A percentile compares a stretch with the other conserved stretches of the same genome.
Evolutionary conservation across 2,329 filamentous ascomycete species (phyloP).

Genomic region (Botrytis elliptica): DNA sequence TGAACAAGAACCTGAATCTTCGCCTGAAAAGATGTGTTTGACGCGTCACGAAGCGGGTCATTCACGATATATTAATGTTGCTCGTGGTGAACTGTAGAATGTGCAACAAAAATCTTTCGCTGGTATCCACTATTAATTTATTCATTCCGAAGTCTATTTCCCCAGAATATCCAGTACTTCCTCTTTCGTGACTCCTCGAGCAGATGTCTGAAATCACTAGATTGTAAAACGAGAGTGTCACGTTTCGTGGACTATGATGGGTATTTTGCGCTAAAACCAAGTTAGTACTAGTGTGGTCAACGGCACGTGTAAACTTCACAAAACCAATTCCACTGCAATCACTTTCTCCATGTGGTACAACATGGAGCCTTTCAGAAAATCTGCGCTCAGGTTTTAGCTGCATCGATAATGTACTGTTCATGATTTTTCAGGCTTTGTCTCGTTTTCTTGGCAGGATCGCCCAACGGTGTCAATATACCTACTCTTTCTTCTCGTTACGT

Average conservation of each 20-base stretch:
- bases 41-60: neutral
- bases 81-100: neutral
- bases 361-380: no score
- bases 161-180: neutral
- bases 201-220: neutral
- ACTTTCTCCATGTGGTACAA: neutral
- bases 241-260: neutral
- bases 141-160: neutral
- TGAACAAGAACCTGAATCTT: no score
- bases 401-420: neutral
- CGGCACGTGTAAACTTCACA: neutral
- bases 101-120: neutral
- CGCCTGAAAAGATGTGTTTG: neutral
- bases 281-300: neutral
- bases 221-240: neutral
- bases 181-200: neutral
- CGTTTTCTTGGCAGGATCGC: rapidly evolving
- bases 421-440: neutral
- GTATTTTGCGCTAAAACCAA: neutral
- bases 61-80: neutral
- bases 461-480: neutral
- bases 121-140: neutral
- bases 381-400: neutral
- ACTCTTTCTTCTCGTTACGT: neutral
- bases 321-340: neutral